Percentiles rank a stretch among this genome's conserved stretches.
phyloP scores from a whole-genome alignment of 2,329 filamentous ascomycete genomes.

The Metarhizium album region DNA sequence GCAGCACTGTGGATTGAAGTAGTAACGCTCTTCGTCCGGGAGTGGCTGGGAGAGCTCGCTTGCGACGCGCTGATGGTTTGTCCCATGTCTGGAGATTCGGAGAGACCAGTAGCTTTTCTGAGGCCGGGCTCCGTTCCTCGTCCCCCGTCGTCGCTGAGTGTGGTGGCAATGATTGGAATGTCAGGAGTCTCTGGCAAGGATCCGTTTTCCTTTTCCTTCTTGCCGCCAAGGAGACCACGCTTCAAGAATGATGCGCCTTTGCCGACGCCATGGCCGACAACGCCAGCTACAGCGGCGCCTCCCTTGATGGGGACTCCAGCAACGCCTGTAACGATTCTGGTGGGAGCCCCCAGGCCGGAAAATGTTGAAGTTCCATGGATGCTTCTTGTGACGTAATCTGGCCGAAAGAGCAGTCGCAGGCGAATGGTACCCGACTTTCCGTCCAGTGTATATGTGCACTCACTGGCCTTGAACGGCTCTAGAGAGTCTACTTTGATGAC shows the following conservation, averaged over 20 bases:
- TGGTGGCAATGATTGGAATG: slow-evolving; percentile 22
- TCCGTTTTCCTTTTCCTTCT: slow-evolving; percentile 51
- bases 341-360: slow-evolving; percentile 74
- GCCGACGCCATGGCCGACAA: slow-evolving; percentile 67
- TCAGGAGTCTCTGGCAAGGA: slow-evolving; percentile 30
- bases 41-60: slow-evolving; percentile 26
- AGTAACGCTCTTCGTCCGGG: slow-evolving; percentile 47
- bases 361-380: slow-evolving; percentile 90
- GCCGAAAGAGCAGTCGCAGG: slow-evolving; percentile 81
- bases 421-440: slow-evolving; percentile 81
- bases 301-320: slow-evolving; percentile 91
- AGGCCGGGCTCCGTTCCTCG: slow-evolving; percentile 22
- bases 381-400: slow-evolving; percentile 77
- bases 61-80: slow-evolving; percentile 15
- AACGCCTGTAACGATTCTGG: slow-evolving; percentile 73
- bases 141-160: slow-evolving; percentile 27
- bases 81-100: slow-evolving; percentile 20
- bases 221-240: slow-evolving; percentile 67
- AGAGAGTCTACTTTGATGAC: slow-evolving; percentile 66
- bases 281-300: slow-evolving; percentile 62
- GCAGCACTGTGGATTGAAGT: slow-evolving; percentile 57
- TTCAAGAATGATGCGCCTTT: slow-evolving; percentile 87
- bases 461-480: slow-evolving; percentile 74
- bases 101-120: slow-evolving; percentile 30
- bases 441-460: slow-evolving; percentile 65